Evolutionary conservation across 1,284 basidiomycete genomes (phyloP).

Genomic region (Apiotrichum sp.): DNA sequence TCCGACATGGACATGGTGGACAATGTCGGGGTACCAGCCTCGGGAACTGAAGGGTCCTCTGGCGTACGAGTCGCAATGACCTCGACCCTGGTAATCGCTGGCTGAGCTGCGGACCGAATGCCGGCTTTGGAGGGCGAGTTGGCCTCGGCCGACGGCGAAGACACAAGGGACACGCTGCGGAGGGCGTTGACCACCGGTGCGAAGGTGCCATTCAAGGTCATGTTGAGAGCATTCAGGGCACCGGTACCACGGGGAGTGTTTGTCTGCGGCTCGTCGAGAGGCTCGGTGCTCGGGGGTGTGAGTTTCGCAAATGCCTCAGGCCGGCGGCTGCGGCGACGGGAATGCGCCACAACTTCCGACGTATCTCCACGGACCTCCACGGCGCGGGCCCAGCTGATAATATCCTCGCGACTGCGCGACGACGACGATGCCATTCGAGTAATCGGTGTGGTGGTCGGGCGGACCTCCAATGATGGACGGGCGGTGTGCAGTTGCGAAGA

Average conservation of each 20-base stretch:
- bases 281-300: conserved; percentile 13
- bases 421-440: conserved; percentile 35
- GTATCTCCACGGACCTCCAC: conserved; percentile 23
- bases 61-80: conserved; percentile 19
- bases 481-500: conserved; percentile 13
- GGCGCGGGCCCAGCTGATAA: conserved; percentile 41
- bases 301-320: conserved; percentile 8
- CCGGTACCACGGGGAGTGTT: conserved; percentile 14
- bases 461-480: conserved; percentile 10
- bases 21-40: conserved; percentile 37
- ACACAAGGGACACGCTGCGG: conserved; percentile 17
- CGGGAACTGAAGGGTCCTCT: conserved; percentile 13
- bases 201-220: conserved; percentile 16
- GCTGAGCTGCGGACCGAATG: conserved; percentile 24
- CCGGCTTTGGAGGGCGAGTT: conserved; percentile 20
- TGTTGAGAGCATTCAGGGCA: conserved; percentile 22
- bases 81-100: conserved; percentile 31
- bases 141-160: neutral
- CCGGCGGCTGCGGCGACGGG: conserved; percentile 5
- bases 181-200: conserved; percentile 35
- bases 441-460: conserved; percentile 18
- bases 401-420: conserved; percentile 42
- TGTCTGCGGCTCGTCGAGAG: conserved; percentile 12
- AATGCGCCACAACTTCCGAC: conserved; percentile 10
- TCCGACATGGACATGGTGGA: conserved; percentile 43